Conservation (phyloP, 2,329 filamentous ascomycete genomes). For the Xylariaceae sp. region DNA sequence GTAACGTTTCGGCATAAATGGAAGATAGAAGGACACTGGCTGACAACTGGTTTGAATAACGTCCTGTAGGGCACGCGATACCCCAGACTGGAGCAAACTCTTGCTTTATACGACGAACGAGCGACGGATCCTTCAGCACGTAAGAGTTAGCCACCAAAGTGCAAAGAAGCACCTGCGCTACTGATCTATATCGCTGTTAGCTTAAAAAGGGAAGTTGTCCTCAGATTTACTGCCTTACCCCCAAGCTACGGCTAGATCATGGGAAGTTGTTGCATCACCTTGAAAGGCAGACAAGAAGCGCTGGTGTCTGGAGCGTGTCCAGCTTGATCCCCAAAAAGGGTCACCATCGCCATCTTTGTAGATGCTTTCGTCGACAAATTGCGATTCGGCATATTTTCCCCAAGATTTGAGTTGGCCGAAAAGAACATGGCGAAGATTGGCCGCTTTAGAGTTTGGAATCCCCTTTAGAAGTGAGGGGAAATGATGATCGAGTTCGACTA, state of each 20-base stretch:
- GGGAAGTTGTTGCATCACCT: conserved; percentile 16
- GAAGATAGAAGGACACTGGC: conserved; percentile 22
- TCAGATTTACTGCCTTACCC: conserved; percentile 11
- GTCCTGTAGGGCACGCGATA: conserved; percentile 10
- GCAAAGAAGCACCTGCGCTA: conserved; percentile 11
- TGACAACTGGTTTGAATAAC: conserved; percentile 9
- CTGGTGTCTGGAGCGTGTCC: conserved; percentile 21
- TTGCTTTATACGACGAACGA: conserved; percentile 15
- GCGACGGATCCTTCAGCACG: conserved; percentile 17
- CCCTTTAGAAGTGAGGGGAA: too few relatives aligned
- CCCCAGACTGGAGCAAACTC: too few relatives aligned
- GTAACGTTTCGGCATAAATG: conserved; percentile 24
- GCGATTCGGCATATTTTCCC: conserved; percentile 20
- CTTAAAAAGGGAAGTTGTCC: too few relatives aligned
- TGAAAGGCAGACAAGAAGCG: too few relatives aligned
- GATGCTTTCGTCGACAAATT: conserved; percentile 18
- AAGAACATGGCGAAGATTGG: too few relatives aligned
- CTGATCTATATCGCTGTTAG: too few relatives aligned
- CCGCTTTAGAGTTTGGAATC: too few relatives aligned
- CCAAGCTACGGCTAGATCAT: conserved; percentile 23
- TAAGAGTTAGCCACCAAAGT: conserved; percentile 18
- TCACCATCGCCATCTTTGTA: conserved; percentile 21
- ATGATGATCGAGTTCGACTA: too few relatives aligned
- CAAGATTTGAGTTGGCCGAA: conserved; percentile 21
- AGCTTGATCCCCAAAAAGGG: conserved; percentile 22